Base-by-base conservation (phyloP, 331 rosid genomes). In the Telfairia occidentalis region DNA sequence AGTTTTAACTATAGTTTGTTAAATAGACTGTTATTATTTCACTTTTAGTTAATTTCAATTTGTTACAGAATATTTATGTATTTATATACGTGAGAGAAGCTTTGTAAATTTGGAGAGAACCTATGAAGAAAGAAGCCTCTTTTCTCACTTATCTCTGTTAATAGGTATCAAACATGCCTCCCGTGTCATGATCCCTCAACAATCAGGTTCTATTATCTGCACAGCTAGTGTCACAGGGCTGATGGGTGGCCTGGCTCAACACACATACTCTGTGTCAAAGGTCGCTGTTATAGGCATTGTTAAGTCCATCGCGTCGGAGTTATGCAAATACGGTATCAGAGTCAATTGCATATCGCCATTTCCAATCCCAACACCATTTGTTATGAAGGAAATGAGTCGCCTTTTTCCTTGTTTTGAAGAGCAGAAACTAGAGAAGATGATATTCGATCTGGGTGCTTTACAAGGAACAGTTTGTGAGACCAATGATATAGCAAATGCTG, bases 131-230 rank as follows among this genome's bases (percentile, higher is more conserved):
- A n/a, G n/a, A n/a, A n/a, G n/a, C n/a, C n/a, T n/a, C n/a, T n/a
- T n/a, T n/a, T n/a, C n/a, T n/a, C n/a, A n/a, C n/a, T n/a, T n/a
- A n/a, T n/a, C n/a, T n/a, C n/a, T n/a, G n/a, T n/a, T n/a, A n/a
- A n/a, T n/a, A n/a, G n/a, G n/a, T n/a, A 84, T 91, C 54, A 91
- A 94, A 64, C 98, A 94, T 2, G 98, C 96, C 0, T 83, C 97
- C 0, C 90, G 91, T 2, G 97, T 88, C 24, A 94, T 91, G 97
- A 87, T 89, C 76, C 98, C 97, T 0, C 85, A 74, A 1, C 73
- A 76, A 75, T 9, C 79, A 0, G 97, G 98, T 23, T 88, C 91
- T 30, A 88, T 91, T 81, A 85, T 94, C 5, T 90, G 97, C 78
- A 91, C 98, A 9, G 96, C 92, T 16, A 94, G 97, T 53, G 78